A percentile compares a stretch with the other conserved stretches of the same genome.
These are phyloP conservation scores for Pyracantha coccinea DNA, from an alignment of 331 rosid species.

Conservation along the genomic window DNA sequence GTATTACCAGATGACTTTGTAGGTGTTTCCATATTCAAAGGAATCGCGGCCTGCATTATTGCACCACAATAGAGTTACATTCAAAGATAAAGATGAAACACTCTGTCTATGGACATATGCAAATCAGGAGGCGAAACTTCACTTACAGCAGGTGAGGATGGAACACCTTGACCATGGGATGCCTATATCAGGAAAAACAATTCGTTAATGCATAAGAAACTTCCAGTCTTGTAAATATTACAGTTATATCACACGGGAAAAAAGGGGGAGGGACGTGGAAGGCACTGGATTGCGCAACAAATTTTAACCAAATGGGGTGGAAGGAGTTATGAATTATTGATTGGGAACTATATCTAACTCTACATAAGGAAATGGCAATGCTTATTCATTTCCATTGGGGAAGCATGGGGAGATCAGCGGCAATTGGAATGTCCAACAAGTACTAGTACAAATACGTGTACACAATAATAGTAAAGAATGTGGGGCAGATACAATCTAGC, in stretches of 20 bases:
- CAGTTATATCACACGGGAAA: not conserved
- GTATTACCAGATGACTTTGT: conserved; percentile 67
- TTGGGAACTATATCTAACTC: not conserved
- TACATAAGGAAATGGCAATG: not conserved
- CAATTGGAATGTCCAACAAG: conserved; percentile 2
- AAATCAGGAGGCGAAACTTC: not conserved
- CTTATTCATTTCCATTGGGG: not conserved
- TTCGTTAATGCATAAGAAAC: conserved; percentile 15
- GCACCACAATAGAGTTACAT: conserved; percentile 14
- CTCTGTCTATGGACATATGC: not conserved
- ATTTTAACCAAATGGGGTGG: not conserved
- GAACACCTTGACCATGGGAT: conserved; percentile 48
- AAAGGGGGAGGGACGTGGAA: not conserved
- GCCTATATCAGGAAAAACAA: conserved; percentile 35
- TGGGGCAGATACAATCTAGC: not conserved
- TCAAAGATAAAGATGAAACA: not conserved
- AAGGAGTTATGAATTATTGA: not conserved
- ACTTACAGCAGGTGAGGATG: conserved; percentile 23
- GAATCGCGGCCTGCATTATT: conserved; percentile 45
- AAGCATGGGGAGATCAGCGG: not conserved
- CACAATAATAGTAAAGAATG: not conserved
- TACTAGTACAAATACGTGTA: not conserved
- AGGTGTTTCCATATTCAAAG: conserved; percentile 58
- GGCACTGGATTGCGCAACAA: not conserved
- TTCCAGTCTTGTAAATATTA: not conserved